A percentile compares a stretch with the other conserved stretches of the same genome.
Conservation (phyloP, 2,329 filamentous ascomycete genomes). For the Harringtonia aguacate region DNA sequence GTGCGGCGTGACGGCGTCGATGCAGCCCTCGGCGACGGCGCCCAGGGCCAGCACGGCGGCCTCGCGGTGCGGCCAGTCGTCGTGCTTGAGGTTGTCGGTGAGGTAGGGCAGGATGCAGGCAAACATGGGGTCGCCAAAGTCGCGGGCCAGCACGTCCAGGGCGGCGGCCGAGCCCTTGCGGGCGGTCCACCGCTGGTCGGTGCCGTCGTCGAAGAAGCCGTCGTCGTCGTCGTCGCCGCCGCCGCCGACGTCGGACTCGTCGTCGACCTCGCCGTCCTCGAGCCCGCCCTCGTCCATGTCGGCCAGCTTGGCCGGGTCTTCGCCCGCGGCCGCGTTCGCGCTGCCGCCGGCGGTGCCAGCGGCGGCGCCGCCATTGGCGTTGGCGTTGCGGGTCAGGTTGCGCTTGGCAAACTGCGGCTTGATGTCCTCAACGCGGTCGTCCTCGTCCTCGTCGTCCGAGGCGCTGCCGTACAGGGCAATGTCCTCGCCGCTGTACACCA, state of each 20-base stretch:
- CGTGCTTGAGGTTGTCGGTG: constrained; percentile 76
- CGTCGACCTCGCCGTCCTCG: constrained; percentile 64
- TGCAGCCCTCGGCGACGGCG: constrained; percentile 89
- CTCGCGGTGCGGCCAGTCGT: constrained; percentile 86
- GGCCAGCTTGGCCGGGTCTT: constrained; percentile 16
- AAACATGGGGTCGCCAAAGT: constrained; percentile 83
- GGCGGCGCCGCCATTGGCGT: constrained; percentile 24
- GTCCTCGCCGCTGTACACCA: constrained; percentile 94
- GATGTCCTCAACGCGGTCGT: constrained; percentile 84
- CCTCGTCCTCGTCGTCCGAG: constrained; percentile 80
- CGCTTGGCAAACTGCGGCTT: constrained; percentile 83
- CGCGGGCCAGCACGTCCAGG: constrained; percentile 83
- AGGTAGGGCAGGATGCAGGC: constrained; percentile 87
- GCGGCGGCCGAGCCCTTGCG: constrained; percentile 95
- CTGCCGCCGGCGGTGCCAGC: constrained; percentile 27
- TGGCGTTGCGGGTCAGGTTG: constrained; percentile 45
- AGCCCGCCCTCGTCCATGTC: constrained; percentile 40
- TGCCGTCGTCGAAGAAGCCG: constrained; percentile 67
- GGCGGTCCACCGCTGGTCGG: constrained; percentile 89
- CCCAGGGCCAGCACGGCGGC: constrained; percentile 89
- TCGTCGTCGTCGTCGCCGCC: constrained; percentile 69
- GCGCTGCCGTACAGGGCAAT: constrained; percentile 75
- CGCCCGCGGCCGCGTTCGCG: constrained; percentile 11
- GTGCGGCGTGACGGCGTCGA: constrained; percentile 80
- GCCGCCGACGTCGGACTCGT: constrained; percentile 66